phyloP scores from a whole-genome alignment of 164 flowering plant genomes.

The Buxus sempervirens region DNA sequence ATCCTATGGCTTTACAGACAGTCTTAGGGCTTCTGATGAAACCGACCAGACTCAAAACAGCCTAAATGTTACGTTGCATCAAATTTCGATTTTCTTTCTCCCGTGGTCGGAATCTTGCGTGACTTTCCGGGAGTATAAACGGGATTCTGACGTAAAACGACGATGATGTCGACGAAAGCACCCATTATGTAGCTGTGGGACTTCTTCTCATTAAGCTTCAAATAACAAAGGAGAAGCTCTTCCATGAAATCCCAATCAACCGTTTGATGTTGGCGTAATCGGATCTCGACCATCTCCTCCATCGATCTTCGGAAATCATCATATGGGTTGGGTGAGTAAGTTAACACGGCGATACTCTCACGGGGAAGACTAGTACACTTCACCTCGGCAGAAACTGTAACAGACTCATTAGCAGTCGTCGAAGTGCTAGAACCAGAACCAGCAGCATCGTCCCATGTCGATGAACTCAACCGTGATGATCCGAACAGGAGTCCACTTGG shows the following conservation, averaged over 20 bases:
- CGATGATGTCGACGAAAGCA: constrained; percentile 64
- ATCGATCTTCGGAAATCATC: constrained; percentile 67
- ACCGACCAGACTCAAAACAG: no score
- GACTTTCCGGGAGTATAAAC: constrained; percentile 15
- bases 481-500: constrained; percentile 11
- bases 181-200: constrained; percentile 54
- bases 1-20: no score
- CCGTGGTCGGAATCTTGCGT: constrained; percentile 13
- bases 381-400: background rate
- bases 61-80: background rate
- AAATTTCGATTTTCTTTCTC: constrained; percentile 18
- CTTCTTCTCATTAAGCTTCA: constrained; percentile 65
- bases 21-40: no score
- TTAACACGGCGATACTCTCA: constrained; percentile 53
- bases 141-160: constrained; percentile 30
- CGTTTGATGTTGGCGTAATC: constrained; percentile 9
- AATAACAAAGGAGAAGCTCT: constrained; percentile 67
- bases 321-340: constrained; percentile 44
- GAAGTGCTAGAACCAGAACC: constrained; percentile 12
- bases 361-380: constrained; percentile 21
- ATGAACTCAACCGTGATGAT: constrained; percentile 24
- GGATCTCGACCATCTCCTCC: constrained; percentile 63
- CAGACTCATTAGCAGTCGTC: background rate
- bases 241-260: constrained; percentile 88
- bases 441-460: constrained; percentile 17